Base-by-base conservation (phyloP, 257 asterid genomes). In the Fraxinus excelsior region DNA sequence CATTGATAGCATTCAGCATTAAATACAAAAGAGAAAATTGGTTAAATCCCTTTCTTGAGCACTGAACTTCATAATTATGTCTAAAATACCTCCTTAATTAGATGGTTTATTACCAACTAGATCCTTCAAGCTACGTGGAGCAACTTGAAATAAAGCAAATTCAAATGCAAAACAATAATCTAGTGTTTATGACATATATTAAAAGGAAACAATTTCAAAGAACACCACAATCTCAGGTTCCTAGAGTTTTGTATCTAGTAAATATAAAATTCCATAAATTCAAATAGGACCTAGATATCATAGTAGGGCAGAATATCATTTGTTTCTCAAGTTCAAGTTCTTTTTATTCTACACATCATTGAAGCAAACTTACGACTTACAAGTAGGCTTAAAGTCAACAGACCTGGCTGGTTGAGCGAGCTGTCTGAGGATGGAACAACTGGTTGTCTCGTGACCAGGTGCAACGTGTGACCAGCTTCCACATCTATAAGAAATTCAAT, bases 381-480 rank as follows among this genome's bases (percentile, higher is more conserved):
- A 14, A 46, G 21, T 5, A 46, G 58, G 58, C 21, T 18, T 7
- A 56, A 56, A 7, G 25, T 18, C 65, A 56, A 18, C 65, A 79
- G 75, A 94, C 98, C 97, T 86, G 94, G 81, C 77, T 84, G 83
- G 51, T 81, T 90, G 35, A 88, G 25, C 16, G 58, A 67, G 67
- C 77, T 77, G 71, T 86, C 97, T 67, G 87, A 78, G 26, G 88
- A 77, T 65, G 88, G 82, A 69, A 74, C 81, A 84, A 87, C 70
- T 14, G 95, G 98, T 73, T 88, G 97, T 80, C 97, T 88, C 80
- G 88, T 97, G 18, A 94, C 93, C 85, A 94, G 85, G 88, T 94
- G 99, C 77, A 94, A 83, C 37, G 99, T 92, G 82, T 94, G 99
- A 67, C 99, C 99, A 81, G 92, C 99, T 88, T 94, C 99, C 76